A percentile compares a stretch with the other conserved stretches of the same genome.
These are phyloP conservation scores for Aspergillus chevalieri DNA, from an alignment of 2,329 filamentous ascomycete genomes.

Conservation along the genomic window DNA sequence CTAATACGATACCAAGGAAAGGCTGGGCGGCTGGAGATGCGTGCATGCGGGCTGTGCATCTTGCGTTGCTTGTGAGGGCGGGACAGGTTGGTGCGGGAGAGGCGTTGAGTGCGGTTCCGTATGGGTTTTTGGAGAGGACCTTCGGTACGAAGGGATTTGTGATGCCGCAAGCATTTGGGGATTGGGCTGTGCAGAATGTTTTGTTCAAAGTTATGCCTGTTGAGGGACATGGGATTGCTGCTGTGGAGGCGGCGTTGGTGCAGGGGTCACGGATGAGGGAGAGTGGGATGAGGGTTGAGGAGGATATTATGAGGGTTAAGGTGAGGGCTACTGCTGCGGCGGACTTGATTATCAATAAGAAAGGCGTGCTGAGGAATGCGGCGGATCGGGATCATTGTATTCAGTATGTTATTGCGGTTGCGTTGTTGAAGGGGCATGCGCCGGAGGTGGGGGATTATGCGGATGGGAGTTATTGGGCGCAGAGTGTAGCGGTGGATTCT, in stretches of 20 bases:
- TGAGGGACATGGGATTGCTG: conserved; percentile 30
- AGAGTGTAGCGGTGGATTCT: conserved; percentile 10
- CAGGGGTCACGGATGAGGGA: conserved; percentile 9
- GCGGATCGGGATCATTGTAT: conserved; percentile 35
- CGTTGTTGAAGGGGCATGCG: conserved; percentile 23
- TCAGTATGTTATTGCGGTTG: conserved; percentile 28
- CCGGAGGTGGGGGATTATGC: conserved; percentile 22
- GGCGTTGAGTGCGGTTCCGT: conserved; percentile 25
- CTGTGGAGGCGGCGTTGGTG: conserved; percentile 27
- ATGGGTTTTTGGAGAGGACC: conserved; percentile 30
- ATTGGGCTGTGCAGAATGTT: conserved; percentile 18
- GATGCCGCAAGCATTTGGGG: conserved; percentile 14
- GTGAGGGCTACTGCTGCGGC: conserved; percentile 26
- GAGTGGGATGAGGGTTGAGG: conserved; percentile 7
- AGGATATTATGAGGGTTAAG: conserved; percentile 19
- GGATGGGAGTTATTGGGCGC: conserved; percentile 21
- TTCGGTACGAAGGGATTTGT: conserved; percentile 16
- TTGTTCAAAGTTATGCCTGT: conserved; percentile 23
- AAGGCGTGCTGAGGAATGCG: conserved; percentile 18
- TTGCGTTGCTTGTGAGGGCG: conserved; percentile 23
- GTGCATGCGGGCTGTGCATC: conserved; percentile 35
- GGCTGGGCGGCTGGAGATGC: conserved; percentile 41
- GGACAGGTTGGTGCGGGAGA: conserved; percentile 25
- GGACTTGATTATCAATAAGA: conserved; percentile 29
- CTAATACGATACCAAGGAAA: conserved; percentile 35